Conservation (phyloP, 1,284 basidiomycete genomes). For the Trichosporon sp. region DNA sequence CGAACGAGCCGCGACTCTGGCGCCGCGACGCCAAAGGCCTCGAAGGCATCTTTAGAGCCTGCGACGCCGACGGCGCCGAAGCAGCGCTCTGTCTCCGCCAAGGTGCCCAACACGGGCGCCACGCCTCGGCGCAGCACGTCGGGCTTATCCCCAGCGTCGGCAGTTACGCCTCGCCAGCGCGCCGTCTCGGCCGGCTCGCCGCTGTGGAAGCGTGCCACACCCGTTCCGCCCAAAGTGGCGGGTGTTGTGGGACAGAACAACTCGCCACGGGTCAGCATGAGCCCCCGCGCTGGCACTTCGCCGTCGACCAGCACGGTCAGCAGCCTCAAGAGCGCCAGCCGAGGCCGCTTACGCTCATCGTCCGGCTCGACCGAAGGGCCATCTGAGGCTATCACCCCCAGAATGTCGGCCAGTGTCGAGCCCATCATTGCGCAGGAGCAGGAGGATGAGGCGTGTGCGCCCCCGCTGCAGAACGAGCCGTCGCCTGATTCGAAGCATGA, state of each 20-base stretch:
- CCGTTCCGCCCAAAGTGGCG: slow-evolving; percentile 13
- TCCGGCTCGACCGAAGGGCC: slow-evolving; percentile 33
- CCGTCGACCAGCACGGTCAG: not conserved
- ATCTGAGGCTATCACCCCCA: slow-evolving; percentile 29
- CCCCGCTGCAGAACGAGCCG: not conserved
- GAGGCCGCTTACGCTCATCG: slow-evolving; percentile 22
- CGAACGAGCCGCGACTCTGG: not conserved
- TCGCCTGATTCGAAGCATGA: not conserved
- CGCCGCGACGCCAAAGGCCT: not conserved
- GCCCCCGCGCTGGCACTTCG: not conserved
- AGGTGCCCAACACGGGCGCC: not conserved
- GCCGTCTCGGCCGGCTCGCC: slow-evolving; percentile 10
- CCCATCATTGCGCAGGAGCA: slow-evolving; percentile 29
- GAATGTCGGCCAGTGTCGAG: slow-evolving; percentile 20
- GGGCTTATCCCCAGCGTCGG: not conserved
- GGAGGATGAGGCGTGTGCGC: slow-evolving; percentile 7
- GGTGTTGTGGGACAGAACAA: slow-evolving; percentile 8
- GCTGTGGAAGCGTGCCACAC: slow-evolving; percentile 22
- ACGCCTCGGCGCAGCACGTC: not conserved
- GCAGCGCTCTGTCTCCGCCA: not conserved
- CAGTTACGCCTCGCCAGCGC: slow-evolving; percentile 8
- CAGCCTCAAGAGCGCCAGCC: not conserved
- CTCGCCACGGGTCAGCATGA: not conserved
- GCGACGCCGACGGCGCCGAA: not conserved
- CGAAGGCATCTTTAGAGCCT: not conserved